A percentile compares a stretch with the other conserved stretches of the same genome.
Conservation (phyloP, 2,329 filamentous ascomycete genomes). For the Trichoderma sp. region DNA sequence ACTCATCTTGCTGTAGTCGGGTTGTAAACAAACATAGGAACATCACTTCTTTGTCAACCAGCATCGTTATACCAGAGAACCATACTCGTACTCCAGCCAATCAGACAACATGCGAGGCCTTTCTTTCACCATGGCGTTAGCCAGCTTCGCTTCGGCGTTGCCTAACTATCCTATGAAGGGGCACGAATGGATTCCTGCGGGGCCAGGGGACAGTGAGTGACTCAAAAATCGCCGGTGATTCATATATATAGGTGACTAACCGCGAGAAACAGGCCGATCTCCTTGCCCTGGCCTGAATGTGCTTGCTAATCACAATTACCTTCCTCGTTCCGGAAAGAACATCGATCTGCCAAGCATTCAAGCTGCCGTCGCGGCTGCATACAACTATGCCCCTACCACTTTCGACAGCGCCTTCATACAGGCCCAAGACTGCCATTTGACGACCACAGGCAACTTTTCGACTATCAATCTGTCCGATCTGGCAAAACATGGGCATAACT, state of each 20-base stretch:
- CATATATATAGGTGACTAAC: not conserved
- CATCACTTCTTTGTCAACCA: not conserved
- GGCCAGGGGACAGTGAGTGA: not conserved
- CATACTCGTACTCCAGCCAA: not conserved
- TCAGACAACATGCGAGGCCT: not conserved
- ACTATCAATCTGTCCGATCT: not conserved
- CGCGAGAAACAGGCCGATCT: not conserved
- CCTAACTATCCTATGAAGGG: not conserved
- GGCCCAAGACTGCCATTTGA: not conserved
- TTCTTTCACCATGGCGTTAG: not conserved
- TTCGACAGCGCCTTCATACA: not conserved
- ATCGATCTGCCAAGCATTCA: not conserved
- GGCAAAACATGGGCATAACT: slow-evolving; percentile 5
- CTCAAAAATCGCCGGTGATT: not conserved
- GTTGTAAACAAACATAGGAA: not conserved
- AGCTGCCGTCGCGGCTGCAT: not conserved
- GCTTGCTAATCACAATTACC: slow-evolving; percentile 20
- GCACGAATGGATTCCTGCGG: slow-evolving; percentile 5
- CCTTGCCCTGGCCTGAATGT: slow-evolving; percentile 51
- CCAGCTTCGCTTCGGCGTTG: not conserved
- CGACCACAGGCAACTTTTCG: slow-evolving; percentile 3
- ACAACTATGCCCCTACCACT: not conserved
- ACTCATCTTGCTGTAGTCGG: not conserved
- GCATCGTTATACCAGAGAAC: not conserved
- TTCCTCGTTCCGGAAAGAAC: slow-evolving; percentile 8